Conservation (phyloP, 75 land plant genomes). For the Cupressus sempervirens region DNA sequence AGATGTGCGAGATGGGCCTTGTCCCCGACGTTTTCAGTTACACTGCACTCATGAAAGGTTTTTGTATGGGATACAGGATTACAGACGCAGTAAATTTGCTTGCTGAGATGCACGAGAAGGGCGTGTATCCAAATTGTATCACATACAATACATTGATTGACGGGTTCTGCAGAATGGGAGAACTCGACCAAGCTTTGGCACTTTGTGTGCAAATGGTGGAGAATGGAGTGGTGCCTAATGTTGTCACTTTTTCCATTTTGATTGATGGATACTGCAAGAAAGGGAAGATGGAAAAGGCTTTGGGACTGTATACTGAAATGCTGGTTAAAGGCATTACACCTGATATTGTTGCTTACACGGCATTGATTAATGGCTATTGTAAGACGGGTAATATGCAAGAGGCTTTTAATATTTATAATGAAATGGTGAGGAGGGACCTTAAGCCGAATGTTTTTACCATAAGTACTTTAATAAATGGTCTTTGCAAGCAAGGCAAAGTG, state of each 20-base stretch:
- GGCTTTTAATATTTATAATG: slow-evolving; percentile 15
- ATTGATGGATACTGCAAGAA: slow-evolving; percentile 18
- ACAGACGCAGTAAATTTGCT: slow-evolving; percentile 29
- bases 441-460: slow-evolving; percentile 12
- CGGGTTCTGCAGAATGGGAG: slow-evolving; percentile 37
- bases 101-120: slow-evolving; percentile 30
- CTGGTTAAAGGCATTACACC: neutral
- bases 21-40: slow-evolving; percentile 31
- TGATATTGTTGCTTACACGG: slow-evolving; percentile 25
- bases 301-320: slow-evolving; percentile 11
- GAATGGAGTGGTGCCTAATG: slow-evolving; percentile 3
- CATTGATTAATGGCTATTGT: slow-evolving; percentile 19
- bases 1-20: slow-evolving; percentile 32
- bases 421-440: slow-evolving; percentile 12
- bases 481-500: slow-evolving; percentile 24
- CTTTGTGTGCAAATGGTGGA: slow-evolving; percentile 4
- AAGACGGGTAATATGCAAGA: slow-evolving; percentile 17
- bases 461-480: slow-evolving; percentile 17
- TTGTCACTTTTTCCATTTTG: slow-evolving; percentile 13
- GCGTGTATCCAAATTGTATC: slow-evolving; percentile 31
- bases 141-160: slow-evolving; percentile 40
- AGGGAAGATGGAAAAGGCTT: slow-evolving; percentile 15
- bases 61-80: slow-evolving; percentile 27
- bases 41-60: slow-evolving; percentile 39
- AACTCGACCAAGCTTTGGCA: slow-evolving; percentile 20